Percentiles rank a stretch among this genome's conserved stretches.
phyloP scores from a whole-genome alignment of 2,329 filamentous ascomycete genomes.

The Calonectria fujianensis region DNA sequence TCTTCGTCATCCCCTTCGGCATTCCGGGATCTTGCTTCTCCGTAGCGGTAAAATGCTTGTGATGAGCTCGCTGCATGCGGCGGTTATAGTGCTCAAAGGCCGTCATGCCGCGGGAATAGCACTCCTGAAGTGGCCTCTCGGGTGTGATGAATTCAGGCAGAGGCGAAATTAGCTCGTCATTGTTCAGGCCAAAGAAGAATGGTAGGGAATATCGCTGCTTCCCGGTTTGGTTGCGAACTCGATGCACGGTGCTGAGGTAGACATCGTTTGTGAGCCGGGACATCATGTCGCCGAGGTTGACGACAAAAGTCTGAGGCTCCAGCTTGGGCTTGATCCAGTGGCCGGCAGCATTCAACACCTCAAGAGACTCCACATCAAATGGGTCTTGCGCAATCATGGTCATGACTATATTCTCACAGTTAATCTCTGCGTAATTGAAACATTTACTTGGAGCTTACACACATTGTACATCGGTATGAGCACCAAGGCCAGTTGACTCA shows the following conservation, averaged over 20 bases:
- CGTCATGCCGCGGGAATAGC: background rate
- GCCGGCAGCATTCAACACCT: conserved; percentile 16
- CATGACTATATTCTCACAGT: background rate
- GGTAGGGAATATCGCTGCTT: background rate
- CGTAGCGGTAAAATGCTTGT: conserved; percentile 13
- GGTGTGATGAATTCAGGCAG: background rate
- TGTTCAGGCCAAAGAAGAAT: conserved; percentile 14
- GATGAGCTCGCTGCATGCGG: conserved; percentile 6
- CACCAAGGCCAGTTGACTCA: conserved; percentile 7
- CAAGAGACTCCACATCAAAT: conserved; percentile 10
- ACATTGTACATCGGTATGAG: conserved; percentile 11
- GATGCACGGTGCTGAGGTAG: conserved; percentile 26
- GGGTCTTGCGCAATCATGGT: conserved; percentile 15
- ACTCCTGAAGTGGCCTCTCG: background rate
- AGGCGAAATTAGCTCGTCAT: conserved; percentile 5
- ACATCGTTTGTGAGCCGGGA: conserved; percentile 16
- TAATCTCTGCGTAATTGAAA: background rate
- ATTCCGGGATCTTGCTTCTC: background rate
- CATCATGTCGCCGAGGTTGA: conserved; percentile 22
- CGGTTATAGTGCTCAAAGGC: conserved; percentile 10
- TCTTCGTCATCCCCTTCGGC: background rate
- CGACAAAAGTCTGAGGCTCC: conserved; percentile 10
- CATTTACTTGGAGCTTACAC: background rate
- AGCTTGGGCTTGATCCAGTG: conserved; percentile 27
- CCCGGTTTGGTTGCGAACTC: conserved; percentile 8